A percentile compares a stretch with the other conserved stretches of the same genome.
These are phyloP conservation scores for Aspergillus wentii DNA, from an alignment of 495 filamentous ascomycete species.

Conservation along the genomic window DNA sequence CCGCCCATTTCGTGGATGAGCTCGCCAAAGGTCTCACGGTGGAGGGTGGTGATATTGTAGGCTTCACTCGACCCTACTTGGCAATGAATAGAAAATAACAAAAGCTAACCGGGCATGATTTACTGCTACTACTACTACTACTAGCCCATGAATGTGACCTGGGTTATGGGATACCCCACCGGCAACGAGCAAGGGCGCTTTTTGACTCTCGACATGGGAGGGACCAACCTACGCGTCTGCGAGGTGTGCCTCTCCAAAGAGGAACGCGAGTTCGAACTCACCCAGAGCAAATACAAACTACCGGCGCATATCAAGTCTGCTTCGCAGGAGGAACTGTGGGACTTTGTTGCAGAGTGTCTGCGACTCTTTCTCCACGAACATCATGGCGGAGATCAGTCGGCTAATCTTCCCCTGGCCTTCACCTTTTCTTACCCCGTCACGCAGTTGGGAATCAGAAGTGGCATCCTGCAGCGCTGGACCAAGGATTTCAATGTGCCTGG, in stretches of 20 bases:
- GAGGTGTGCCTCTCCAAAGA: conserved; percentile 75
- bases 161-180: conserved; percentile 82
- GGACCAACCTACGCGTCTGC: conserved; percentile 91
- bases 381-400: conserved; percentile 52
- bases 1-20: conserved; percentile 74
- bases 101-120: neutral
- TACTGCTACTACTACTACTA: no score
- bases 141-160: conserved; percentile 95
- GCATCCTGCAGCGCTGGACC: conserved; percentile 89
- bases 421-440: conserved; percentile 93
- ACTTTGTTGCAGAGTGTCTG: conserved; percentile 85
- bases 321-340: conserved; percentile 78
- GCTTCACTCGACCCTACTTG: conserved; percentile 23
- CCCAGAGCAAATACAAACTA: conserved; percentile 87
- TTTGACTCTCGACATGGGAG: conserved; percentile 90
- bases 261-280: conserved; percentile 86
- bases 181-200: conserved; percentile 82
- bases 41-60: conserved; percentile 81
- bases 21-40: conserved; percentile 66
- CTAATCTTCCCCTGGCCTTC: conserved; percentile 71
- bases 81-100: conserved; percentile 10
- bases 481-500: conserved; percentile 92
- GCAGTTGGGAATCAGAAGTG: conserved; percentile 83
- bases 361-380: conserved; percentile 81
- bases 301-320: conserved; percentile 83